These are phyloP conservation scores for Erodium trifolium DNA, from an alignment of 441 rosid species.

Conservation along the genomic window DNA sequence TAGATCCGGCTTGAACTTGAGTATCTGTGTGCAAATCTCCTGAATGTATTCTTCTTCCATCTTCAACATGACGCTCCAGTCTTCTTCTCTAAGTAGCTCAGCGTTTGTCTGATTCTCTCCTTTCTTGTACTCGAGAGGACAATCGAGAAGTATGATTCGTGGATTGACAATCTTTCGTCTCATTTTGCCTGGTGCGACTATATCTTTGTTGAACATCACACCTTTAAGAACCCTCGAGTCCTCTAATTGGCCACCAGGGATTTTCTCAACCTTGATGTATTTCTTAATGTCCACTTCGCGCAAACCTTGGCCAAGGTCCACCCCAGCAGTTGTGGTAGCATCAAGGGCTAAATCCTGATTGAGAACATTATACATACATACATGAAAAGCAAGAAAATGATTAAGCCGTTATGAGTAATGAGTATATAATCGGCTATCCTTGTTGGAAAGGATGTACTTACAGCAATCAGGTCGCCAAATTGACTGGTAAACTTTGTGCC, in stretches of 20 bases:
- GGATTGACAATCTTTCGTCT: constrained; percentile 25
- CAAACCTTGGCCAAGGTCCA: constrained; percentile 25
- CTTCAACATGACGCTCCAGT: constrained; percentile 20
- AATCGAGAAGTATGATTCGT: constrained; percentile 22
- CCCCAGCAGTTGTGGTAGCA: constrained; percentile 21
- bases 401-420: too few relatives aligned
- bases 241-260: constrained; percentile 25
- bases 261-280: constrained; percentile 21
- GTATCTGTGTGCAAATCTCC: constrained; percentile 19
- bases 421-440: background rate
- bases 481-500: constrained; percentile 24
- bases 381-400: background rate
- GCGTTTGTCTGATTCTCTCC: constrained; percentile 26
- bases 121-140: constrained; percentile 26
- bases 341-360: constrained; percentile 23
- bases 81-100: constrained; percentile 22
- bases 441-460: constrained; percentile 13
- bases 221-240: constrained; percentile 24
- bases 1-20: constrained; percentile 22
- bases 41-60: constrained; percentile 25
- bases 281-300: constrained; percentile 23
- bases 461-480: constrained; percentile 22
- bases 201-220: constrained; percentile 23
- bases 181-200: constrained; percentile 27
- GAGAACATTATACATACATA: background rate